Evolutionary conservation across 768 basidiomycete species (phyloP).

Genomic region (Coprinopsis cinerea): DNA sequence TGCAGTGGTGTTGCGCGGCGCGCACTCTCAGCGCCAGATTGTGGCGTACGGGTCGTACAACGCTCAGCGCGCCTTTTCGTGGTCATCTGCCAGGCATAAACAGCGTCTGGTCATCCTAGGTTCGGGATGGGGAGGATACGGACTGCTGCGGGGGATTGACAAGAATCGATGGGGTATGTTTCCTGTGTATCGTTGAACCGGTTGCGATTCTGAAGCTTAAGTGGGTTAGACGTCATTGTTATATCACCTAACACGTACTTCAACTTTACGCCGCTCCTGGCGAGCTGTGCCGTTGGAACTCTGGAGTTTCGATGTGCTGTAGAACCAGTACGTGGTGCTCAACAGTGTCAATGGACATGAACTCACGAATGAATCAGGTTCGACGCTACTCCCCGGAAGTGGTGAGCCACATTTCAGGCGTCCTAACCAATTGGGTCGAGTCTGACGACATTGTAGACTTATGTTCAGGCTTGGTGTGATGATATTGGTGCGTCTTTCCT

Average conservation of each 20-base stretch:
- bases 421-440: no score
- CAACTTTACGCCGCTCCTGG: conserved; percentile 64
- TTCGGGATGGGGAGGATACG: conserved; percentile 78
- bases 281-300: conserved; percentile 74
- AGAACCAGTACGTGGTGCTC: conserved; percentile 54
- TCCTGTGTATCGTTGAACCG: no score
- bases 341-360: not conserved
- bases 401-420: conserved; percentile 26
- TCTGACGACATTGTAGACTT: conserved; percentile 30
- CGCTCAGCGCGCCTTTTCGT: not conserved
- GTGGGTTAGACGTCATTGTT: conserved; percentile 50
- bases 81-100: conserved; percentile 25
- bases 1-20: no score
- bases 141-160: conserved; percentile 58
- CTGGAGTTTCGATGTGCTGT: conserved; percentile 77
- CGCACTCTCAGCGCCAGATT: no score
- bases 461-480: conserved; percentile 77
- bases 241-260: conserved; percentile 65
- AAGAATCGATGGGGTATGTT: conserved; percentile 62
- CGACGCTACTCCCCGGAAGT: conserved; percentile 51
- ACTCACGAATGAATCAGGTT: conserved; percentile 31
- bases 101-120: conserved; percentile 62
- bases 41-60: not conserved
- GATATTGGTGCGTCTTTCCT: conserved; percentile 42
- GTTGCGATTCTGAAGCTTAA: no score